phyloP scores from a whole-genome alignment of 208 protist species.

The Crithidia sp. region DNA sequence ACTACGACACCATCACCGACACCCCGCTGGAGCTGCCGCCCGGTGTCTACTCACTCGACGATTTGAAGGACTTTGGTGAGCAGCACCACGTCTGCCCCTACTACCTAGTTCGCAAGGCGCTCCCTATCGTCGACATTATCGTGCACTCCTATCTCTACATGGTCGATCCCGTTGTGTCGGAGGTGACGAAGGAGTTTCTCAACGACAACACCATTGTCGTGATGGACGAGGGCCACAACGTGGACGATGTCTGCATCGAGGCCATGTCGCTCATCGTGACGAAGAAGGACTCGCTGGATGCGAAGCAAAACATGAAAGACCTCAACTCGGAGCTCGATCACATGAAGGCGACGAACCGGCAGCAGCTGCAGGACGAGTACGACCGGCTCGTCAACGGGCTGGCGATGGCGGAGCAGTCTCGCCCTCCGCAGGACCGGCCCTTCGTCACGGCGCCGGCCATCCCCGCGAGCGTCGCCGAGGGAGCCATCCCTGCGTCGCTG shows the following conservation, averaged over 20 bases:
- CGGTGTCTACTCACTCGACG: slow-evolving; percentile 97
- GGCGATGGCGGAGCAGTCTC: slow-evolving; percentile 76
- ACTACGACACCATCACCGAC: slow-evolving; percentile 83
- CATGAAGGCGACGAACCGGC: slow-evolving; percentile 88
- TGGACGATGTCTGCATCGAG: slow-evolving; percentile 99
- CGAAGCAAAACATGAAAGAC: slow-evolving; percentile 85
- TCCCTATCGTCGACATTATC: slow-evolving; percentile 96
- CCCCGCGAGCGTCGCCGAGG: slow-evolving; percentile 83
- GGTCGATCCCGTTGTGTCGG: slow-evolving; percentile 98
- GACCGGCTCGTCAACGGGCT: slow-evolving; percentile 92
- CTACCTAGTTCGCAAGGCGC: slow-evolving; percentile 85
- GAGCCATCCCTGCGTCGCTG: slow-evolving; percentile 97
- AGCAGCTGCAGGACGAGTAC: slow-evolving; percentile 95
- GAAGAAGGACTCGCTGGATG: slow-evolving; percentile 83
- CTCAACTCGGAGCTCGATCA: slow-evolving; percentile 73
- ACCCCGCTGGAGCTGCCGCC: slow-evolving; percentile 73
- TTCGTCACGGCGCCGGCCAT: slow-evolving; percentile 53
- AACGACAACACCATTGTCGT: slow-evolving; percentile 97
- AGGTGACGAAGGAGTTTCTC: slow-evolving; percentile 92
- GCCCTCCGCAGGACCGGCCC: slow-evolving; percentile 36
- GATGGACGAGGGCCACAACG: slow-evolving; percentile 99
- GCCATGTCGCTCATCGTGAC: slow-evolving; percentile 97
- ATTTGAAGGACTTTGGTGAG: slow-evolving; percentile 94
- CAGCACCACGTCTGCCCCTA: slow-evolving; percentile 96
- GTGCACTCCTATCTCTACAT: slow-evolving; percentile 99